Percentiles rank a stretch among this genome's conserved stretches.
Conservation (phyloP, 331 rosid genomes). For the Pyrus hybrid region DNA sequence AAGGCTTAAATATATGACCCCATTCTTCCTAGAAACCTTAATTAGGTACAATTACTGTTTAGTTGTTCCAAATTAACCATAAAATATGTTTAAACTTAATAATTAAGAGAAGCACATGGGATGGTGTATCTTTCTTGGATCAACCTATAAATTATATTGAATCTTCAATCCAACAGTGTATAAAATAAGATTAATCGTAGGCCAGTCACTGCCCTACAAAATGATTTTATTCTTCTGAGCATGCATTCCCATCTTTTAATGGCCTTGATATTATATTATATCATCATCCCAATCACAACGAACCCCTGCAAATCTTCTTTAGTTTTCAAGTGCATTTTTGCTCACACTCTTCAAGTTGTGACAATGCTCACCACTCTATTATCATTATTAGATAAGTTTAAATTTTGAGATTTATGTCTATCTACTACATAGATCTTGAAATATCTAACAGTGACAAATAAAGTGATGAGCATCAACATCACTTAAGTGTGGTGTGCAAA, state of each 20-base stretch:
- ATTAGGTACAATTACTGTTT: constrained; percentile 15
- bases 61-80: background rate
- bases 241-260: constrained; percentile 32
- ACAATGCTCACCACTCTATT: too few relatives aligned
- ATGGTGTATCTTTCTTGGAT: constrained; percentile 34
- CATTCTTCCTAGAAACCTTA: constrained; percentile 11
- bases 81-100: constrained; percentile 19
- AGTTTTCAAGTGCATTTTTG: too few relatives aligned
- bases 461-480: too few relatives aligned
- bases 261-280: constrained; percentile 28
- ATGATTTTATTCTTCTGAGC: constrained; percentile 45
- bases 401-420: too few relatives aligned
- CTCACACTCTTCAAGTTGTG: too few relatives aligned
- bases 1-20: constrained; percentile 9
- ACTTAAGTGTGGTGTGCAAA: too few relatives aligned
- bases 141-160: constrained; percentile 9
- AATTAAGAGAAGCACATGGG: constrained; percentile 57
- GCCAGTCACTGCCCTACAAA: constrained; percentile 38
- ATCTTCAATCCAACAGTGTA: constrained; percentile 12
- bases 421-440: too few relatives aligned
- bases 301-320: constrained; percentile 11
- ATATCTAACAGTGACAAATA: too few relatives aligned
- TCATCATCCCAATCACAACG: constrained; percentile 23
- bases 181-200: constrained; percentile 23
- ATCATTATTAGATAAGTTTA: too few relatives aligned